Evolutionary conservation across 495 filamentous ascomycete species (phyloP).

Genomic region (Beverwykella pulmonaria): DNA sequence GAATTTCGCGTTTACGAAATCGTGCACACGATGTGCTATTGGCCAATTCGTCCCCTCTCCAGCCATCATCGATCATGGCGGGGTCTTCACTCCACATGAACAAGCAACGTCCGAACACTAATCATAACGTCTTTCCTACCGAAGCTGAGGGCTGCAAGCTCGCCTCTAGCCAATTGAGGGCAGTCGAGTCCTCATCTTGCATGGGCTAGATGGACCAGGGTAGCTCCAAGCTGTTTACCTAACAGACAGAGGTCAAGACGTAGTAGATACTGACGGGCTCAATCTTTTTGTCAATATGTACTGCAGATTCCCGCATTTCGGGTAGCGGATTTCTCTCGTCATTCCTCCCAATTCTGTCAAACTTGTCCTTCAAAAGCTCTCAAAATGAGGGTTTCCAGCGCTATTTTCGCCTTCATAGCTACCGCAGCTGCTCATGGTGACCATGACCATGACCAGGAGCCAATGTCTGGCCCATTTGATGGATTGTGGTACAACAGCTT

Average conservation of each 20-base stretch:
- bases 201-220: constrained; percentile 15
- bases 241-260: constrained; percentile 30
- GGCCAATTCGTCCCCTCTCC: constrained; percentile 4
- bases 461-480: constrained; percentile 61
- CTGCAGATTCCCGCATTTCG: constrained; percentile 20
- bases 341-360: constrained; percentile 14
- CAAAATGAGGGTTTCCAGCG: constrained; percentile 36
- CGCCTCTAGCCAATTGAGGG: constrained; percentile 2
- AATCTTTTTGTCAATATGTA: constrained; percentile 16
- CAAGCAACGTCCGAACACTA: constrained; percentile 13
- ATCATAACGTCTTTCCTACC: constrained; percentile 5
- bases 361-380: constrained; percentile 17
- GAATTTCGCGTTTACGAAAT: constrained; percentile 35
- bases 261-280: constrained; percentile 22
- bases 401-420: constrained; percentile 44
- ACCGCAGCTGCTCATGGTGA: constrained; percentile 53
- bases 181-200: neutral
- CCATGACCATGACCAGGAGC: constrained; percentile 55
- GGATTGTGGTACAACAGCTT: constrained; percentile 66
- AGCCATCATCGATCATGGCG: constrained; percentile 16
- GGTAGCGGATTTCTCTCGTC: neutral
- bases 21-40: constrained; percentile 17
- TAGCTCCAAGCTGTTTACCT: constrained; percentile 39
- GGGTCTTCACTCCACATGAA: constrained; percentile 19
- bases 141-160: constrained; percentile 1